Evolutionary conservation across 495 filamentous ascomycete species (phyloP).

Genomic region (Filosporella fistucella): DNA sequence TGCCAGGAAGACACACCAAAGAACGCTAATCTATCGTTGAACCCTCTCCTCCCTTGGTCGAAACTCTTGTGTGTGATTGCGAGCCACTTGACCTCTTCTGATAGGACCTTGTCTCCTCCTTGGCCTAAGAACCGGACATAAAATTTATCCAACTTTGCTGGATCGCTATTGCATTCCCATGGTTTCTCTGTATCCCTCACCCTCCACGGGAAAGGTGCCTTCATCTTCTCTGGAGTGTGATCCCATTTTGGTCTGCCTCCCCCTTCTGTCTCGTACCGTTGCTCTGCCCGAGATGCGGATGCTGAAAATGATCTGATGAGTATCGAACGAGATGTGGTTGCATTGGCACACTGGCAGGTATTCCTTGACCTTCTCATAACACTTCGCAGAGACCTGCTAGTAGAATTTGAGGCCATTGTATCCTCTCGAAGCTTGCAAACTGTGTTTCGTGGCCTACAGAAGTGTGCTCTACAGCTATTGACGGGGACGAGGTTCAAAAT

Average conservation of each 20-base stretch:
- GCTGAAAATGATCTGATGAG: conserved; percentile 18
- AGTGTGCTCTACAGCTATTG: not conserved
- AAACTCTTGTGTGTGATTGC: conserved; percentile 98
- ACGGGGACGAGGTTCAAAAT: conserved; percentile 1
- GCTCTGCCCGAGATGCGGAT: conserved; percentile 9
- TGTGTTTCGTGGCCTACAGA: no score
- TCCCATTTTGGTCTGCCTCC: conserved; percentile 69
- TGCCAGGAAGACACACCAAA: conserved; percentile 57
- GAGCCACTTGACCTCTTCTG: conserved; percentile 93
- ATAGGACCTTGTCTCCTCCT: conserved; percentile 65
- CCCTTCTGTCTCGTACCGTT: conserved; percentile 31
- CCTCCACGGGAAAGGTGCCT: conserved; percentile 61
- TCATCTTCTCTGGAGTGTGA: conserved; percentile 72
- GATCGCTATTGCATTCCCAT: conserved; percentile 72
- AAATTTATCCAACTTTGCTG: conserved; percentile 63
- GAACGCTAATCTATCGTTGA: conserved; percentile 89
- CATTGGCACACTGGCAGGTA: conserved; percentile 9
- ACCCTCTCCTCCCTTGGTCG: conserved; percentile 88
- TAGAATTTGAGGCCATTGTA: conserved; percentile 21
- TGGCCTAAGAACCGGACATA: conserved; percentile 68
- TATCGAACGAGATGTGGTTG: not conserved
- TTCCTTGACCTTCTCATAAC: conserved; percentile 6
- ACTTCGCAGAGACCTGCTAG: conserved; percentile 10
- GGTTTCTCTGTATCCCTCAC: conserved; percentile 38
- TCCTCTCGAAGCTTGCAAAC: not conserved